Evolutionary conservation across 306 rosid genomes (phyloP), one percentile per base, ranked within the genome.

Genomic region (Dryas drummondii): DNA sequence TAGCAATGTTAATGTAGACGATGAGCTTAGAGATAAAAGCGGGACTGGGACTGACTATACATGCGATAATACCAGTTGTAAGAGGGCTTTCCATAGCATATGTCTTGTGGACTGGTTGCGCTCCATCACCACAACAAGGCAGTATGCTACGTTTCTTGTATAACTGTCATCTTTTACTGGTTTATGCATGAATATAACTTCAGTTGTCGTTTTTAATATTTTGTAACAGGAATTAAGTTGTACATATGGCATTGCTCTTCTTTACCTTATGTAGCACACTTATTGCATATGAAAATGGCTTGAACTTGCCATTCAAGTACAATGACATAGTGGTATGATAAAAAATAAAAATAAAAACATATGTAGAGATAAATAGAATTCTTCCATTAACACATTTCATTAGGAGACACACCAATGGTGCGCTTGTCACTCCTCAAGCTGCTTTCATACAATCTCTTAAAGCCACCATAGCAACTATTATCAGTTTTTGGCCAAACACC

Each of bases 81-180:
- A 27, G 37, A 80, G 53, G 79, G 78, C 78, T 7, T 84, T 84
- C 74, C 82, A 77, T 50, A 81, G 81, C 14, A 44, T 84, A 63
- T 84, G 80, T 80, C 83, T 81, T 17, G 65, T 61, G 69, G 85
- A 84, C 61, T 84, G 87, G 82, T 14, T 62, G 66, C 76, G 74
- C 14, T 84, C 87, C 57, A 84, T 77, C 56, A 78, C 82, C 77
- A 81, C 85, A 64, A 74, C 81, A 51, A 81, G 85, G 51, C 85
- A 84, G 87, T 84, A 68, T 42, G 49, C 58, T 79, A 22, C 27
- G 8, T 70, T 71, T 68, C 75, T 17, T 60, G 66, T 50, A 12
- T 51, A 37, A 5, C 51, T 11, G 60, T n/a, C 45, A 8, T 16
- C 40, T 76, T 57, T 10, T 53, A 40, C 73, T 49, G 73, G 15